phyloP scores from a whole-genome alignment of 2,329 filamentous ascomycete genomes.

The Trichoderma sp. region DNA sequence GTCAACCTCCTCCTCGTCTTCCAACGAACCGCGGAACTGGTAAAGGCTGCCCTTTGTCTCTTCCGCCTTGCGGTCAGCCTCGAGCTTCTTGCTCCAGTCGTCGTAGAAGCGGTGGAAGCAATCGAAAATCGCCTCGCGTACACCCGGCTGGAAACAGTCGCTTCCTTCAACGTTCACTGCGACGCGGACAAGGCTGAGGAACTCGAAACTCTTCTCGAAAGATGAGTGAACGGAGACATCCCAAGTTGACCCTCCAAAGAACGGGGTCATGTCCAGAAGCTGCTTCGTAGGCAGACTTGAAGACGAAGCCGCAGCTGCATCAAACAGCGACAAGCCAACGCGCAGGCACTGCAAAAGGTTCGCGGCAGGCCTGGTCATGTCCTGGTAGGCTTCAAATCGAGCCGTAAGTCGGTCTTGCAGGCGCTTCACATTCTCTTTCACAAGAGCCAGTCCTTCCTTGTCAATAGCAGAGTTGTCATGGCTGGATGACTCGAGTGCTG shows the following conservation, averaged over 20 bases:
- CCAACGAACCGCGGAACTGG: conserved; percentile 75
- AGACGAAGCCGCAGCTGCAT: conserved; percentile 48
- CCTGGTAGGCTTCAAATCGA: conserved; percentile 78
- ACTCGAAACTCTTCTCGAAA: conserved; percentile 45
- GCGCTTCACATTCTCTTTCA: conserved; percentile 62
- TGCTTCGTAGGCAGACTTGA: conserved; percentile 40
- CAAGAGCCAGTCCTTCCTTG: conserved; percentile 50
- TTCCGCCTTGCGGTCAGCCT: conserved; percentile 73
- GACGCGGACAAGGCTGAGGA: conserved; percentile 43
- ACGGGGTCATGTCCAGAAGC: conserved; percentile 55
- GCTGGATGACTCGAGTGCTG: conserved; percentile 35
- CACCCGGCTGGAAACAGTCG: conserved; percentile 43
- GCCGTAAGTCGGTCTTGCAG: conserved; percentile 70
- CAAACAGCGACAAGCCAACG: conserved; percentile 69
- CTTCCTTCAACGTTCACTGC: conserved; percentile 53
- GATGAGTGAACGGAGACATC: conserved; percentile 32
- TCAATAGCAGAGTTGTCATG: conserved; percentile 28
- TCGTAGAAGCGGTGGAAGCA: conserved; percentile 73
- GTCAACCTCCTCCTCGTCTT: conserved; percentile 74
- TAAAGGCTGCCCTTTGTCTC: conserved; percentile 77
- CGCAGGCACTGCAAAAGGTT: conserved; percentile 79
- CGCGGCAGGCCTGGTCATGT: conserved; percentile 76
- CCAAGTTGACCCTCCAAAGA: conserved; percentile 54
- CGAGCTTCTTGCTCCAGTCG: conserved; percentile 77
- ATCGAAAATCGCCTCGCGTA: conserved; percentile 61